phyloP scores from a whole-genome alignment of 441 rosid species.

The Macaranga tanarius region DNA sequence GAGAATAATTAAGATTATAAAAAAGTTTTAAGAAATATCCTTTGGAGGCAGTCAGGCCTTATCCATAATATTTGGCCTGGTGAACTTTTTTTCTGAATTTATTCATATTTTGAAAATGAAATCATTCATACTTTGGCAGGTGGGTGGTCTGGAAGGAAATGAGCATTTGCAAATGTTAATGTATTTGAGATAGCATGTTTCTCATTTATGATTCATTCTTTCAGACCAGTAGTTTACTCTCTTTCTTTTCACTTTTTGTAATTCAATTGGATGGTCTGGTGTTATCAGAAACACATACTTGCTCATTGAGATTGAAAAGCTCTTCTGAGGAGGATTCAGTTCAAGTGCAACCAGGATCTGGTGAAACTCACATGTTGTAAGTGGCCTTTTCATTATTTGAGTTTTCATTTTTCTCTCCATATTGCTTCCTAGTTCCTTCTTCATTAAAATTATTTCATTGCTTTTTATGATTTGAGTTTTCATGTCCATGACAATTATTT shows the following conservation, averaged over 20 bases:
- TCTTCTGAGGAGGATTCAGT: slow-evolving; percentile 68
- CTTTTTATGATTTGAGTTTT: not conserved
- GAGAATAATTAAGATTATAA: not conserved
- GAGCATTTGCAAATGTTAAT: not conserved
- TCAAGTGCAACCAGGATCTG: slow-evolving; percentile 79
- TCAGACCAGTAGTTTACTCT: slow-evolving; percentile 5
- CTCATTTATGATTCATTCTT: slow-evolving; percentile 12
- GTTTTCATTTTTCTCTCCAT: not conserved
- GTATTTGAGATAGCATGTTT: slow-evolving; percentile 2
- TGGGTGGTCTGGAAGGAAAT: not conserved
- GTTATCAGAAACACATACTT: slow-evolving; percentile 71
- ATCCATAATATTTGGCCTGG: not conserved
- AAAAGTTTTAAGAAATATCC: not conserved
- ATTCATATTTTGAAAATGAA: not conserved
- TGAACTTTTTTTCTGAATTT: not conserved
- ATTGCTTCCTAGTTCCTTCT: slow-evolving; percentile 21
- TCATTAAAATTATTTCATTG: slow-evolving; percentile 18
- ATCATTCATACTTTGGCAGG: not conserved
- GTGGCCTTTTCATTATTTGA: slow-evolving; percentile 27
- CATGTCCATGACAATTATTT: too few relatives aligned
- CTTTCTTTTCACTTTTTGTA: slow-evolving; percentile 19
- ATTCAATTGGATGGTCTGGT: slow-evolving; percentile 21
- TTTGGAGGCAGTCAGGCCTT: not conserved
- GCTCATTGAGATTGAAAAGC: slow-evolving; percentile 74
- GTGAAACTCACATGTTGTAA: slow-evolving; percentile 82